These are phyloP conservation scores for Talaromyces atroroseus DNA, from an alignment of 2,329 filamentous ascomycete species.

Conservation along the genomic window DNA sequence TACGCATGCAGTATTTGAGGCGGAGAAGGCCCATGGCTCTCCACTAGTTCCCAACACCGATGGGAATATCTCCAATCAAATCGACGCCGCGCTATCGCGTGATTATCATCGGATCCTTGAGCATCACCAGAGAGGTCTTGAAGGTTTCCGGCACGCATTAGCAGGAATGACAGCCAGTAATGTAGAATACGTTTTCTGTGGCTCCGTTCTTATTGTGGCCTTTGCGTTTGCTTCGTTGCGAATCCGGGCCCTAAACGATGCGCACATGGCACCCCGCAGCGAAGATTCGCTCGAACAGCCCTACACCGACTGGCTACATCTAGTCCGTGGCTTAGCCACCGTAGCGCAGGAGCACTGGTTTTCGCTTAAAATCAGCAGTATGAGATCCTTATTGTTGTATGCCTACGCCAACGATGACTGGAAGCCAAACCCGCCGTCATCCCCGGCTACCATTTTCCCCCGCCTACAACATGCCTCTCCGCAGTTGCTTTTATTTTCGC, in stretches of 20 bases:
- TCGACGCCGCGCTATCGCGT: background rate
- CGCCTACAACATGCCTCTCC: background rate
- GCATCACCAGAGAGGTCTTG: background rate
- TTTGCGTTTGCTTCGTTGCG: background rate
- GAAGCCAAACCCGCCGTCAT: background rate
- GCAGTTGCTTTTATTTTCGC: background rate
- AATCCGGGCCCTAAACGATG: background rate
- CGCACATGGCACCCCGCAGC: background rate
- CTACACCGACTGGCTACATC: background rate
- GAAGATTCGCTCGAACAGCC: background rate
- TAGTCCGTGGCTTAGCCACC: background rate
- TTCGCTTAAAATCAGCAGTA: background rate
- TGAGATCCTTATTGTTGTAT: background rate
- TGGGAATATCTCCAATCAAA: no score
- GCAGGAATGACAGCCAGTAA: background rate
- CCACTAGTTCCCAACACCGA: background rate
- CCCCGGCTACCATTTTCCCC: background rate
- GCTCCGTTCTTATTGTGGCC: background rate
- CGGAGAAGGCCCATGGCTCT: background rate
- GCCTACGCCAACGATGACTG: background rate
- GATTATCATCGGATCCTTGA: background rate
- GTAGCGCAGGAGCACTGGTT: background rate
- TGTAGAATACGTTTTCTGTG: background rate
- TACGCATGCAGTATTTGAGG: constrained; percentile 5
- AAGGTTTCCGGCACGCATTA: background rate